Conservation (phyloP, 257 asterid species). For the Lycium ferocissimum region DNA sequence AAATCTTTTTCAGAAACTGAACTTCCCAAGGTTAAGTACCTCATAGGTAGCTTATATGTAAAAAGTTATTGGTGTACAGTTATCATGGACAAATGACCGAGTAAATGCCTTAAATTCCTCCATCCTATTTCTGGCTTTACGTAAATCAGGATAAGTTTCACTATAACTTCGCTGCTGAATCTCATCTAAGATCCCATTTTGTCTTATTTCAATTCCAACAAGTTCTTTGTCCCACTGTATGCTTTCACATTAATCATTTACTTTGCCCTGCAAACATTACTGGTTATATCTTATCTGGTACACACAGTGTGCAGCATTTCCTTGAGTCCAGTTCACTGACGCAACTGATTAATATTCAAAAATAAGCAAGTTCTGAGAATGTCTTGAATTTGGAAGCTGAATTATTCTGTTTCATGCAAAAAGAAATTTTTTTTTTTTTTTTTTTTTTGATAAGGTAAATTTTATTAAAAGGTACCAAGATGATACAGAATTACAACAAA, state of each 20-base stretch:
- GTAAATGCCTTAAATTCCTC: constrained; percentile 28
- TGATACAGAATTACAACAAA: no score
- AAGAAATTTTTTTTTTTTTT: not conserved
- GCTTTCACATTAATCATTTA: not conserved
- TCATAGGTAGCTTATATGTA: not conserved
- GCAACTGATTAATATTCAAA: not conserved
- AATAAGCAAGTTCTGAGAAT: not conserved
- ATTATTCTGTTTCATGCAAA: not conserved
- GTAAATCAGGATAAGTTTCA: constrained; percentile 11
- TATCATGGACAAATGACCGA: not conserved
- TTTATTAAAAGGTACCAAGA: no score
- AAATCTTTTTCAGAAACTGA: no score
- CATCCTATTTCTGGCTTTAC: constrained; percentile 2
- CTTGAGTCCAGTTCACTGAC: not conserved
- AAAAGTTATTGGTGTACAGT: not conserved
- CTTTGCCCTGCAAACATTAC: constrained; percentile 22
- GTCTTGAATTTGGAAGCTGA: not conserved
- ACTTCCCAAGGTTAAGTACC: not conserved
- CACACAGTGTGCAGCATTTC: not conserved
- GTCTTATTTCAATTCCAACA: constrained; percentile 19
- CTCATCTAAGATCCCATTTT: not conserved
- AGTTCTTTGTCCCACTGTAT: not conserved
- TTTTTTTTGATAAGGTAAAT: no score
- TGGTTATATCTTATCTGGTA: not conserved
- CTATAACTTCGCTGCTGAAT: not conserved